Evolutionary conservation across 129 eudicot genomes (phyloP).

Genomic region (Helianthus annuus): DNA sequence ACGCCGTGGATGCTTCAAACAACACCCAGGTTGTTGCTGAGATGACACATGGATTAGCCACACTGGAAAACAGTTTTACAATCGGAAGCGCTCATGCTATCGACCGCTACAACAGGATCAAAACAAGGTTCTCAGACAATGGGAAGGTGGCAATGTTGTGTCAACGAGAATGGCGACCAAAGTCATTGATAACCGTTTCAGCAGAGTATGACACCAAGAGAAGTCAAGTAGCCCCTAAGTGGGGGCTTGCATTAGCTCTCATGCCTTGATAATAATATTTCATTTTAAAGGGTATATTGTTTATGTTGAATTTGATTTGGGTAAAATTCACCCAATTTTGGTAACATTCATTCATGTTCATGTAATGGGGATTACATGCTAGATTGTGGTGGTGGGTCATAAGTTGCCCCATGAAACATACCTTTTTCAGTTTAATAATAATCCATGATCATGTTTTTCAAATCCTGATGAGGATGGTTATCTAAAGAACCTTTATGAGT

Average conservation of each 20-base stretch:
- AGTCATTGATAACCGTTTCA: constrained; percentile 73
- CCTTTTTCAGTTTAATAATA: constrained; percentile 37
- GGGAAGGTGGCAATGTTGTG: constrained; percentile 47
- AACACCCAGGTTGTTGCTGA: constrained; percentile 80
- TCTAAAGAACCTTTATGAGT: no score
- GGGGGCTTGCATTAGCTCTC: constrained; percentile 73
- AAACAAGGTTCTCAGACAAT: no score
- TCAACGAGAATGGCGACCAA: constrained; percentile 95
- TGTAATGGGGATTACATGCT: constrained; percentile 30
- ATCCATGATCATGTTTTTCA: constrained; percentile 18
- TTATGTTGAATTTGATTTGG: constrained; percentile 28
- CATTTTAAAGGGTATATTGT: constrained; percentile 26
- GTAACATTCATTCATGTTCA: constrained; percentile 26
- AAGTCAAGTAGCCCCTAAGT: constrained; percentile 51
- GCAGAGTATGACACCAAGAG: constrained; percentile 76
- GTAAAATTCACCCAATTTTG: constrained; percentile 46
- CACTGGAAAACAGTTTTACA: constrained; percentile 47
- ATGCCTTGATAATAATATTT: constrained; percentile 48
- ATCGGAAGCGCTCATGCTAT: no score
- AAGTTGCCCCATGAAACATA: constrained; percentile 22
- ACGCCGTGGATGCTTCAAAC: constrained; percentile 53
- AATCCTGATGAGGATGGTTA: no score
- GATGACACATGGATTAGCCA: constrained; percentile 66
- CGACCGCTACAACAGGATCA: no score
- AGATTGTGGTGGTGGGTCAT: constrained; percentile 35